These are phyloP conservation scores for Leccinum subgranulosum DNA, from an alignment of 768 basidiomycete genomes.

Conservation along the genomic window DNA sequence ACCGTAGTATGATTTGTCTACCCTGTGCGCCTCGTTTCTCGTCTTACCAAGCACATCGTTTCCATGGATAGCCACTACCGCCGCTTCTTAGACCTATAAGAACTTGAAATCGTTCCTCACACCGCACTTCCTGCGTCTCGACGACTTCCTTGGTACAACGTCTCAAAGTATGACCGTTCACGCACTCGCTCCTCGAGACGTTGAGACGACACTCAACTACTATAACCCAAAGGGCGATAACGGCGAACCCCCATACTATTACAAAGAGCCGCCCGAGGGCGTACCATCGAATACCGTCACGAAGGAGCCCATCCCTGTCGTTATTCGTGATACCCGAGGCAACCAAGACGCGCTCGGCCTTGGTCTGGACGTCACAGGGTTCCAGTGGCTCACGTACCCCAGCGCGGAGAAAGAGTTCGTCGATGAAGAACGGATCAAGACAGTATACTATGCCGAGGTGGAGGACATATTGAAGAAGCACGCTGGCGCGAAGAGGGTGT, in stretches of 20 bases:
- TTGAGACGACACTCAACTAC: constrained; percentile 36
- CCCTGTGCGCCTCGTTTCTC: no score
- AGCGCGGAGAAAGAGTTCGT: constrained; percentile 35
- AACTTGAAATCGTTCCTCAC: no score
- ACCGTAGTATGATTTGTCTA: no score
- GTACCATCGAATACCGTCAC: constrained; percentile 27
- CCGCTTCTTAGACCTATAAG: no score
- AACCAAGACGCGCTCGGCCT: constrained; percentile 25
- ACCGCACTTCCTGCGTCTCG: no score
- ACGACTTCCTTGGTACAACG: neutral
- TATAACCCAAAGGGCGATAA: constrained; percentile 21
- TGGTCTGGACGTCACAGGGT: constrained; percentile 37
- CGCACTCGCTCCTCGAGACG: constrained; percentile 28
- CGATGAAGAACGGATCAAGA: constrained; percentile 34
- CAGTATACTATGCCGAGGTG: constrained; percentile 38
- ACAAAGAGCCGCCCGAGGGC: constrained; percentile 23
- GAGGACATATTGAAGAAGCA: constrained; percentile 37
- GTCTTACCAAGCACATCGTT: no score
- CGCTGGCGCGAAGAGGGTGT: constrained; percentile 33
- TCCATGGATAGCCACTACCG: no score
- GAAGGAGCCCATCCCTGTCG: neutral
- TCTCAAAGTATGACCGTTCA: constrained; percentile 18
- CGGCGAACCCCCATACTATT: constrained; percentile 29
- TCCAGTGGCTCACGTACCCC: constrained; percentile 33
- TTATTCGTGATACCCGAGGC: constrained; percentile 30